These are phyloP conservation scores for Exophiala alcalophila DNA, from an alignment of 2,329 filamentous ascomycete genomes.

Conservation along the genomic window DNA sequence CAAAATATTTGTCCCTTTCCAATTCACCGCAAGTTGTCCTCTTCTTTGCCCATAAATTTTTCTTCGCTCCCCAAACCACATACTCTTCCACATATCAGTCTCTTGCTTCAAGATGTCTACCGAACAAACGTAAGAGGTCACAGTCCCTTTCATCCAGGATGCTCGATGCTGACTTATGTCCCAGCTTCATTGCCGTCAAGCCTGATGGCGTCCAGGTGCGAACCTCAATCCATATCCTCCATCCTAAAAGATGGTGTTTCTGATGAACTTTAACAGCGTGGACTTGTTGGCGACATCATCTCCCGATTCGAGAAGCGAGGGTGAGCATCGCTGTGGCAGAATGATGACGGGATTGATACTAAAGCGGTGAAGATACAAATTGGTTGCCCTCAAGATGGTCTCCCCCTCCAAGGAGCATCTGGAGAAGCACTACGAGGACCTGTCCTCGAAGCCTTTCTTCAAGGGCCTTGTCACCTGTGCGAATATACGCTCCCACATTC, in stretches of 20 bases:
- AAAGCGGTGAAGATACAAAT: slow-evolving; percentile 73
- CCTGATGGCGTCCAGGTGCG: slow-evolving; percentile 97
- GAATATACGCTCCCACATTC: slow-evolving; percentile 8
- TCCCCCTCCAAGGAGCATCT: slow-evolving; percentile 90
- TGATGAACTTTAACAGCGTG: slow-evolving; percentile 62
- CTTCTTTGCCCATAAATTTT: neutral
- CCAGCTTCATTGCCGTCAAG: slow-evolving; percentile 99
- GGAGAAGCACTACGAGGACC: slow-evolving; percentile 95
- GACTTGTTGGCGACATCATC: slow-evolving; percentile 97
- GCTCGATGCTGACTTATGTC: slow-evolving; percentile 35
- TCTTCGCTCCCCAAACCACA: slow-evolving; percentile 15
- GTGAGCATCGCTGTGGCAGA: slow-evolving; percentile 18
- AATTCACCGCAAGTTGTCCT: slow-evolving; percentile 31
- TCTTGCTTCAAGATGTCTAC: slow-evolving; percentile 61
- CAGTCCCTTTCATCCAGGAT: slow-evolving; percentile 29
- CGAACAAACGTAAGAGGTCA: slow-evolving; percentile 77
- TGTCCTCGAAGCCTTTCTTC: slow-evolving; percentile 96
- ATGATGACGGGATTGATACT: slow-evolving; percentile 2
- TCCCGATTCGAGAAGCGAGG: slow-evolving; percentile 95
- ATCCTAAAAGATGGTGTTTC: neutral
- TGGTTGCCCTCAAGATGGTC: slow-evolving; percentile 93
- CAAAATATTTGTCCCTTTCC: slow-evolving; percentile 25
- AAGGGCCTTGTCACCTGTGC: slow-evolving; percentile 84
- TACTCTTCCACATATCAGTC: slow-evolving; percentile 34
- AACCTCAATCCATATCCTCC: slow-evolving; percentile 20